Percentiles rank a stretch among this genome's conserved stretches.
phyloP scores from a whole-genome alignment of 1,284 basidiomycete species.

The Boletus sp. region DNA sequence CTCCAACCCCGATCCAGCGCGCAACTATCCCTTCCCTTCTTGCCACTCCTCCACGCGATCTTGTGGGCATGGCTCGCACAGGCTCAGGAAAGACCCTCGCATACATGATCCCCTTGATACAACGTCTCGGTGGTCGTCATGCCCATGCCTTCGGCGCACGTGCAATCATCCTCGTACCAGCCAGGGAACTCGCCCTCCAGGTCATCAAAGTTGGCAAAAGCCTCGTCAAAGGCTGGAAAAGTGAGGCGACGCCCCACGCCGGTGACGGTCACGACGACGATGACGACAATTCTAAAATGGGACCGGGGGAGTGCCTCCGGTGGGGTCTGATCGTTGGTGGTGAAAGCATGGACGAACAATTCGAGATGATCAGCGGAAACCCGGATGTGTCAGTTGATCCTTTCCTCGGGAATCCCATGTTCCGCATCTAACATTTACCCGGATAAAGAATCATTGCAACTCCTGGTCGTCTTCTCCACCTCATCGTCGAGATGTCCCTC shows the following conservation, averaged over 20 bases:
- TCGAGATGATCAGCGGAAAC: slow-evolving; percentile 91
- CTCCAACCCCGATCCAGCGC: slow-evolving; percentile 96
- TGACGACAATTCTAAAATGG: slow-evolving; percentile 44
- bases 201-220: slow-evolving; percentile 95
- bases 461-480: slow-evolving; percentile 93
- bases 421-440: slow-evolving; percentile 11
- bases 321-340: slow-evolving; percentile 98
- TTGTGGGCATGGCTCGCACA: slow-evolving; percentile 98
- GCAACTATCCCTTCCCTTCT: slow-evolving; percentile 87
- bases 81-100: slow-evolving; percentile 98
- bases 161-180: slow-evolving; percentile 88
- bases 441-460: slow-evolving; percentile 86
- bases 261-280: slow-evolving; percentile 58
- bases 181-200: slow-evolving; percentile 93
- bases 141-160: slow-evolving; percentile 81
- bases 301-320: slow-evolving; percentile 66
- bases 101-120: slow-evolving; percentile 91
- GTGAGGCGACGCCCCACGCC: slow-evolving; percentile 56
- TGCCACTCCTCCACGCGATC: slow-evolving; percentile 83
- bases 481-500: slow-evolving; percentile 96
- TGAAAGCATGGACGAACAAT: slow-evolving; percentile 95
- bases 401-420: slow-evolving; percentile 3
- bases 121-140: slow-evolving; percentile 82
- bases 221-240: slow-evolving; percentile 75
- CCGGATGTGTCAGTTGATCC: slow-evolving; percentile 81